phyloP scores from a whole-genome alignment of 768 basidiomycete species.

The Suillus sp. region DNA sequence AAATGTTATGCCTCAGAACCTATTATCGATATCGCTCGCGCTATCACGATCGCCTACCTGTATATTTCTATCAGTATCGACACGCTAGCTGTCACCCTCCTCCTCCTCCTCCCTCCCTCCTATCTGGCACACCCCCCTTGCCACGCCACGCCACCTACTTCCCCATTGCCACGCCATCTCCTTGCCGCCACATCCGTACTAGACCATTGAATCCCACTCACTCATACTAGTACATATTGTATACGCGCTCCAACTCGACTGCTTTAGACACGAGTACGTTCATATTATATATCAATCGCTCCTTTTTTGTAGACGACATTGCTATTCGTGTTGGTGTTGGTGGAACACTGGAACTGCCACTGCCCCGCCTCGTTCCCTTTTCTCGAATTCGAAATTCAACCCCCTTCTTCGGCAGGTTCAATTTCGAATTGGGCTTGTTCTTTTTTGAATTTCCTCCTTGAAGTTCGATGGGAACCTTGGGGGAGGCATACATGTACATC shows the following conservation, averaged over 20 bases:
- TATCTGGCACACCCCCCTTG: not conserved
- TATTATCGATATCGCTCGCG: not conserved
- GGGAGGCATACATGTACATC: not conserved
- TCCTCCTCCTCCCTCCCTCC: not conserved
- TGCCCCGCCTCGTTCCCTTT: slow-evolving; percentile 2
- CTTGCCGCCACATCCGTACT: not conserved
- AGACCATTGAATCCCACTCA: not conserved
- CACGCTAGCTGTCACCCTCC: not conserved
- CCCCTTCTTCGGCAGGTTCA: not conserved
- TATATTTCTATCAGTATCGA: not conserved
- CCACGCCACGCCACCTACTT: not conserved
- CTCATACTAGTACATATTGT: not conserved
- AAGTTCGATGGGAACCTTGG: not conserved
- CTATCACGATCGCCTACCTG: not conserved
- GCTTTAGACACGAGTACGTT: not conserved
- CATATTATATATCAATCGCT: not conserved
- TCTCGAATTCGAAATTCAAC: not conserved
- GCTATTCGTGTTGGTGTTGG: not conserved
- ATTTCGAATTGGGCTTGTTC: not conserved
- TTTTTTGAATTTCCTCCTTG: not conserved
- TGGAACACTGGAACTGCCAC: too few species aligned
- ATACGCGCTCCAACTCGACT: not conserved
- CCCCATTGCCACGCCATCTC: not conserved
- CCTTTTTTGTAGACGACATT: not conserved
- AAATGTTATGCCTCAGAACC: not conserved